phyloP scores from a whole-genome alignment of 140 eudicot species.

The Bidens hawaiensis region DNA sequence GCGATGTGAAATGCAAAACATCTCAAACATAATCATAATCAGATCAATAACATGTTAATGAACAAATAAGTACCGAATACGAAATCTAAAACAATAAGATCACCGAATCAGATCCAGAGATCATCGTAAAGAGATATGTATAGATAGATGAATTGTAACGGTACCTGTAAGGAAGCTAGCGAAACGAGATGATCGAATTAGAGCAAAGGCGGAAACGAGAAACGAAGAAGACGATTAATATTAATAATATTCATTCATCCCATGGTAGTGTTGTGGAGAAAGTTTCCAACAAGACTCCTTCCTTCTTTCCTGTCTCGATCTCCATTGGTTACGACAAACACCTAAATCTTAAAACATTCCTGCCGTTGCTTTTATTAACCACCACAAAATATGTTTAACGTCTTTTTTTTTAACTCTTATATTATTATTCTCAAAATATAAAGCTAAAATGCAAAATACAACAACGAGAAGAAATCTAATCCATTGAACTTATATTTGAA shows the following conservation, averaged over 20 bases:
- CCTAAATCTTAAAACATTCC: constrained; percentile 1
- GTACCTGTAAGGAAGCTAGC: constrained; percentile 18
- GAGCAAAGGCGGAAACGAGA: constrained; percentile 15
- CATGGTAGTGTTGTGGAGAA: constrained; percentile 17
- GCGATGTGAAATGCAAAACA: background rate
- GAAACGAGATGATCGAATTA: background rate
- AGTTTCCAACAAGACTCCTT: constrained; percentile 1
- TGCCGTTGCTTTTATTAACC: constrained; percentile 1
- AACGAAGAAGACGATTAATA: constrained; percentile 22
- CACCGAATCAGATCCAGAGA: background rate
- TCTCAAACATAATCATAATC: background rate
- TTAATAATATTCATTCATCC: too few species aligned
- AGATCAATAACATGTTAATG: background rate
- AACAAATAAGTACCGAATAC: background rate
- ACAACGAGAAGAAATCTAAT: too few species aligned
- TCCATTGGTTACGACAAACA: constrained; percentile 26
- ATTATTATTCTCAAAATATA: too few species aligned
- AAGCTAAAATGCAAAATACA: too few species aligned
- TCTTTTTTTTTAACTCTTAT: too few species aligned
- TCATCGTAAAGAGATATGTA: background rate
- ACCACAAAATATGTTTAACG: constrained; percentile 26
- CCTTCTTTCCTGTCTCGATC: constrained; percentile 17
- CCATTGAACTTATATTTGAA: too few species aligned
- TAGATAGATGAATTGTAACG: constrained; percentile 2
- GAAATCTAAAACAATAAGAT: background rate